phyloP scores from a whole-genome alignment of 352 stramenopile genomes.

The Globisporangium orthogonon region DNA sequence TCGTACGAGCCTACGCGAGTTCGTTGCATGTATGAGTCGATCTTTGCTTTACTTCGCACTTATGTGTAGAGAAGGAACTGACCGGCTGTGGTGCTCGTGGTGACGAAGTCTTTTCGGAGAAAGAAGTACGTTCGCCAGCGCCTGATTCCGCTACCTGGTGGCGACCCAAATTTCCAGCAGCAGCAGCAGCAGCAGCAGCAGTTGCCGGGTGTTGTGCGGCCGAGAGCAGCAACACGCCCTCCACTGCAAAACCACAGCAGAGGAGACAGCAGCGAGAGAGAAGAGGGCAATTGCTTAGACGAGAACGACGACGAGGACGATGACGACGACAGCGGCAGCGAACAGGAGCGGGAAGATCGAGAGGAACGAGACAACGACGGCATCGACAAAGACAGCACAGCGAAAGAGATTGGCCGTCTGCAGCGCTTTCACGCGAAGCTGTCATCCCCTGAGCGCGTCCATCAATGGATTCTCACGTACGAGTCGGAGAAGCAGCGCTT shows the following conservation, averaged over 20 bases:
- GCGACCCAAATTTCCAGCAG: constrained; percentile 1
- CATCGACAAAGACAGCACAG: neutral
- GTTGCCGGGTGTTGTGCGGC: neutral
- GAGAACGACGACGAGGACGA: no score
- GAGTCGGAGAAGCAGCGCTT: constrained; percentile 60
- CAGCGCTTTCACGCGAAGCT: constrained; percentile 34
- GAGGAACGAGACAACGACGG: constrained; percentile 3
- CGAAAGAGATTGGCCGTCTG: constrained; percentile 24
- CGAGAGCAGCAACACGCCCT: neutral
- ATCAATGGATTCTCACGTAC: constrained; percentile 66
- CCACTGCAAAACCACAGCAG: neutral
- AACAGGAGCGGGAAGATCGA: neutral
- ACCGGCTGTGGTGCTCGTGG: neutral
- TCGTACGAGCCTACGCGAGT: neutral
- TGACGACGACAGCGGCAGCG: neutral
- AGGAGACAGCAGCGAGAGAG: no score
- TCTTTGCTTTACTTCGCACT: neutral
- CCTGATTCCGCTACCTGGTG: constrained; percentile 32
- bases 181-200: neutral
- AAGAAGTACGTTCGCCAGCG: constrained; percentile 45
- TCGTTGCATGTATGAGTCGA: no score
- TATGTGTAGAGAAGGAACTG: neutral
- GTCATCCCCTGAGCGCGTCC: constrained; percentile 34
- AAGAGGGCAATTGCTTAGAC: neutral
- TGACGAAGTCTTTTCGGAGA: constrained; percentile 29